A percentile compares a stretch with the other conserved stretches of the same genome.
phyloP scores from a whole-genome alignment of 768 basidiomycete species.

The Tricholomella constricta region DNA sequence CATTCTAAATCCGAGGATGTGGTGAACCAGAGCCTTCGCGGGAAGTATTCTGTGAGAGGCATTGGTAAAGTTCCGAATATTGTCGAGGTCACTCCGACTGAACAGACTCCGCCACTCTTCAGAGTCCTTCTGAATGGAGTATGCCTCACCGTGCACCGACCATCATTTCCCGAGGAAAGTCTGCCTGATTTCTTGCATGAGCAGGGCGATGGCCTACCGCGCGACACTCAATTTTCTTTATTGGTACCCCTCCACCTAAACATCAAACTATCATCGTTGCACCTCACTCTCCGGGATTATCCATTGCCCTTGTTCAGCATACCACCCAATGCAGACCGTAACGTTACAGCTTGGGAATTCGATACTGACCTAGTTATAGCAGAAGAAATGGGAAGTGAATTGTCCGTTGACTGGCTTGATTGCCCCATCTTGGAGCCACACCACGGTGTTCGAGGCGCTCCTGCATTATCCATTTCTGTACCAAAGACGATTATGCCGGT shows the following conservation, averaged over 20 bases:
- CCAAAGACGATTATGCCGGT: slow-evolving; percentile 96
- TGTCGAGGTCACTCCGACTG: slow-evolving; percentile 37
- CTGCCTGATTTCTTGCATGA: slow-evolving; percentile 66
- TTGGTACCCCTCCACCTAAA: slow-evolving; percentile 82
- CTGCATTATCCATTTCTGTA: slow-evolving; percentile 58
- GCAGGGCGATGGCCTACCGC: slow-evolving; percentile 69
- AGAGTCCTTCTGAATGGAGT: slow-evolving; percentile 65
- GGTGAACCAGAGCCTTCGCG: slow-evolving; percentile 47
- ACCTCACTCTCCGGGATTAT: slow-evolving; percentile 79
- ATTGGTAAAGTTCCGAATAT: slow-evolving; percentile 42
- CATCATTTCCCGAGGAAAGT: slow-evolving; percentile 56
- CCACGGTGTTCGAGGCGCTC: slow-evolving; percentile 51
- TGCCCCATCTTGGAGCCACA: slow-evolving; percentile 63
- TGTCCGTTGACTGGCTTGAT: slow-evolving; percentile 71
- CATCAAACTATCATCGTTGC: slow-evolving; percentile 62
- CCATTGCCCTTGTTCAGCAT: slow-evolving; percentile 84
- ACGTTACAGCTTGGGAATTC: slow-evolving; percentile 56
- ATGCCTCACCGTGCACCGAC: slow-evolving; percentile 53
- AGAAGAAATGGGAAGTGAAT: slow-evolving; percentile 76
- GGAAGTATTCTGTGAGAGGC: slow-evolving; percentile 28
- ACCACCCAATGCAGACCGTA: slow-evolving; percentile 45
- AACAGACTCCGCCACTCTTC: slow-evolving; percentile 64
- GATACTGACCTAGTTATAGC: slow-evolving; percentile 81
- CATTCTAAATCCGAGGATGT: slow-evolving; percentile 50
- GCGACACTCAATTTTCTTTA: slow-evolving; percentile 71